Conservation (phyloP, 768 basidiomycete species). For the Pulveroboletus sp. region DNA sequence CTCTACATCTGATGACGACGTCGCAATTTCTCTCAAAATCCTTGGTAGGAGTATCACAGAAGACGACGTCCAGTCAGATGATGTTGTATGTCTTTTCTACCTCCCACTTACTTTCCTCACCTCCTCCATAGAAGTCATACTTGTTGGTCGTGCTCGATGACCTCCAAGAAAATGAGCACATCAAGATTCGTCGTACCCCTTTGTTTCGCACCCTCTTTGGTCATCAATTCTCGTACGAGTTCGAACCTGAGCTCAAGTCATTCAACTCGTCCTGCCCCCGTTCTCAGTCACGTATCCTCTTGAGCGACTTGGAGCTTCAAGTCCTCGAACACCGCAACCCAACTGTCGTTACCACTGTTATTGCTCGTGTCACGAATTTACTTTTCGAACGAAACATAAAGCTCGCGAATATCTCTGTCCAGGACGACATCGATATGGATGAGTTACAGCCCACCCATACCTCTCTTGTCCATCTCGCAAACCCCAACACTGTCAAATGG, state of each 20-base stretch:
- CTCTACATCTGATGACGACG: constrained; percentile 28
- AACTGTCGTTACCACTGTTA: constrained; percentile 43
- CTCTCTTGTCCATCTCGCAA: constrained; percentile 24
- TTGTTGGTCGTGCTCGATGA: constrained; percentile 35
- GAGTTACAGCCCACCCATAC: constrained; percentile 6
- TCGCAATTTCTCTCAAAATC: constrained; percentile 31
- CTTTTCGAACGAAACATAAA: constrained; percentile 45
- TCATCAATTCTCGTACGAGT: constrained; percentile 20
- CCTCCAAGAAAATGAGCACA: constrained; percentile 29
- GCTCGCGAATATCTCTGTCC: constrained; percentile 30
- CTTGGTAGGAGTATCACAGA: constrained; percentile 41
- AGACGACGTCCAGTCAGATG: constrained; percentile 42
- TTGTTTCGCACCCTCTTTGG: constrained; percentile 35
- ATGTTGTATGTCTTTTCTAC: constrained; percentile 37
- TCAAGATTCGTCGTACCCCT: constrained; percentile 38
- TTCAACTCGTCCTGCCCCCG: constrained; percentile 17
- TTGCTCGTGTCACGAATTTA: constrained; percentile 41
- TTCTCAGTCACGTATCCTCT: constrained; percentile 8
- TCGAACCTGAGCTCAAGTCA: constrained; percentile 8
- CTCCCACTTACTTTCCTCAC: background rate
- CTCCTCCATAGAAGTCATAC: constrained; percentile 39
- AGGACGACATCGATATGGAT: constrained; percentile 27
- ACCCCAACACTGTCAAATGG: constrained; percentile 36
- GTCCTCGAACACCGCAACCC: constrained; percentile 35
- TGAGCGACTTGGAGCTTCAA: constrained; percentile 22